Conservation (phyloP, 331 rosid genomes). For the Cydonia oblonga region DNA sequence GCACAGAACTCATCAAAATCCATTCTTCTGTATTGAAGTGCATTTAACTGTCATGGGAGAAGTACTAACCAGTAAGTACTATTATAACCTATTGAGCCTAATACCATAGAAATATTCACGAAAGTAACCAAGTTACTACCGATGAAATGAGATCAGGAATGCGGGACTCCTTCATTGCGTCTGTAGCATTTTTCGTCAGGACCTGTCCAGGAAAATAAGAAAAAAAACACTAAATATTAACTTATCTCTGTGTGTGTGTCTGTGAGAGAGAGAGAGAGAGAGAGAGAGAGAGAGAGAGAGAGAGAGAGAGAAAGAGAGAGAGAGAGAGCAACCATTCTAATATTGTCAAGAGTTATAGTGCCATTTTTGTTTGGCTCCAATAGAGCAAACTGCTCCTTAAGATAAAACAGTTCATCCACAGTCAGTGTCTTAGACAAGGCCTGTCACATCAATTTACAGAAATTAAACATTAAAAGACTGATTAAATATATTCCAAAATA, state of each 20-base stretch:
- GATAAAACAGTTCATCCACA: slow-evolving; percentile 73
- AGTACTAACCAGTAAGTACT: slow-evolving; percentile 9
- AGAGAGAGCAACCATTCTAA: slow-evolving; percentile 45
- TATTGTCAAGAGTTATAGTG: slow-evolving; percentile 62
- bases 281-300: neutral
- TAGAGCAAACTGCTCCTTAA: slow-evolving; percentile 73
- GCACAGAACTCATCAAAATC: slow-evolving; percentile 97
- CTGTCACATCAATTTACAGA: slow-evolving; percentile 29
- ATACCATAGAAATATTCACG: slow-evolving; percentile 7
- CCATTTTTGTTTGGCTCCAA: slow-evolving; percentile 85
- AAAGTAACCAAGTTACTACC: slow-evolving; percentile 29
- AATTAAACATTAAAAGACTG: slow-evolving; percentile 1
- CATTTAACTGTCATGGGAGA: slow-evolving; percentile 52
- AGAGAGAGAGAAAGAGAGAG: slow-evolving; percentile 4
- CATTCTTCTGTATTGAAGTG: slow-evolving; percentile 96
- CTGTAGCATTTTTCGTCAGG: slow-evolving; percentile 65
- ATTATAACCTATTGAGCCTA: slow-evolving; percentile 5
- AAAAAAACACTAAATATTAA: slow-evolving; percentile 7
- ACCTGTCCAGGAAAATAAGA: slow-evolving; percentile 43
- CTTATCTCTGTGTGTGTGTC: neutral
- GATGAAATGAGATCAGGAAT: slow-evolving; percentile 66
- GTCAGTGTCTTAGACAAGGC: slow-evolving; percentile 92
- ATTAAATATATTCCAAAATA: neutral
- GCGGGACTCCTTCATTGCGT: slow-evolving; percentile 92
- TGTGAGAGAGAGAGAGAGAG: neutral